phyloP scores from a whole-genome alignment of 176 grass and related monocot species.

The Oropetium thomaeum region DNA sequence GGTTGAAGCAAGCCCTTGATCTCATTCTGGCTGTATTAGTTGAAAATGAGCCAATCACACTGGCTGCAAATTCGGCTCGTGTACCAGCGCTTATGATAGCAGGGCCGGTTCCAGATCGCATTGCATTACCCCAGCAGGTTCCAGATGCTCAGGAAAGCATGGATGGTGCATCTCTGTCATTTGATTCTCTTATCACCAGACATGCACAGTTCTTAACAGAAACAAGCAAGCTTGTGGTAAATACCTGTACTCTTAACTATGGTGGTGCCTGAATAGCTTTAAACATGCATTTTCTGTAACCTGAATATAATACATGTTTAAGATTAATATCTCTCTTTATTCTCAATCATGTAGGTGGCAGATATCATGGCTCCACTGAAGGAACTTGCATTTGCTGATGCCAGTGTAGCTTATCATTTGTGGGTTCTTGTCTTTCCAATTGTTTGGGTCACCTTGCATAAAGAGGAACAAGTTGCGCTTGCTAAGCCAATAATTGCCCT shows the following conservation, averaged over 20 bases:
- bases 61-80: conserved; percentile 89
- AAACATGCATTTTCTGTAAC: conserved; percentile 2
- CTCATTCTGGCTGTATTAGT: conserved; percentile 94
- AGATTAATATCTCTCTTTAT: conserved; percentile 12
- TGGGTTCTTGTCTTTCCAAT: conserved; percentile 99
- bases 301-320: conserved; percentile 14
- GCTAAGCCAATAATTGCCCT: conserved; percentile 96
- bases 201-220: conserved; percentile 94
- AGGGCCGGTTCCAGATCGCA: conserved; percentile 58
- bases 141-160: conserved; percentile 54
- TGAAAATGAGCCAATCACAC: conserved; percentile 87
- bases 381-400: conserved; percentile 91
- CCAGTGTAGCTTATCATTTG: conserved; percentile 94
- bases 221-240: conserved; percentile 87
- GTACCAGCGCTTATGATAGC: conserved; percentile 71
- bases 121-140: conserved; percentile 58
- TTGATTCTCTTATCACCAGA: conserved; percentile 69
- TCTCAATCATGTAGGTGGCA: conserved; percentile 61
- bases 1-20: conserved; percentile 97
- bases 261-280: not conserved
- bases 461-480: conserved; percentile 92
- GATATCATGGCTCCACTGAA: conserved; percentile 86
- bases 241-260: not conserved
- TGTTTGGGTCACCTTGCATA: conserved; percentile 97
- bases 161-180: conserved; percentile 62